A percentile compares a stretch with the other conserved stretches of the same genome.
phyloP scores from a whole-genome alignment of 176 grass and related monocot genomes.

The Raddia guianensis region DNA sequence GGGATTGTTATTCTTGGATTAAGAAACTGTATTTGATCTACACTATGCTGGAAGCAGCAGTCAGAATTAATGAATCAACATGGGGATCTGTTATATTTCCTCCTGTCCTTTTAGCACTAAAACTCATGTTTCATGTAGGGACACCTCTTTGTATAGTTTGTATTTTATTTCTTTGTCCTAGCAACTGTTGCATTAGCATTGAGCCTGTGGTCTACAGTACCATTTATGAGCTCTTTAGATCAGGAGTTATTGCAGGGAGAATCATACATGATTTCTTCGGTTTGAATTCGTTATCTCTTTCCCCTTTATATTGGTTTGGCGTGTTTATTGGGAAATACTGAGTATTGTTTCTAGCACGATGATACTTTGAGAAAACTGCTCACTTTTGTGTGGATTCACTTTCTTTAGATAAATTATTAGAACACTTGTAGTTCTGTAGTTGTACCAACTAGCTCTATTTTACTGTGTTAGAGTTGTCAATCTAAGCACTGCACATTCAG shows the following conservation, averaged over 20 bases:
- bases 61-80: not conserved
- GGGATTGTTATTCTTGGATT: not conserved
- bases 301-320: not conserved
- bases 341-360: not conserved
- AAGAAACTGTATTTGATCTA: not conserved
- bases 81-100: too few species aligned
- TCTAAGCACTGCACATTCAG: not conserved
- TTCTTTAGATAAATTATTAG: not conserved
- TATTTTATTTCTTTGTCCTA: not conserved
- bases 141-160: not conserved
- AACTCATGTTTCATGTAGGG: not conserved
- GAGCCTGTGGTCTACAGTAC: not conserved
- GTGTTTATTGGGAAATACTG: not conserved
- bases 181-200: not conserved
- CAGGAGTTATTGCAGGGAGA: not conserved
- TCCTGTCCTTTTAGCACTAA: not conserved
- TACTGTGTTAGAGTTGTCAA: not conserved
- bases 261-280: not conserved
- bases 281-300: not conserved
- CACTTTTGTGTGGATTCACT: not conserved
- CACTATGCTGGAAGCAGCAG: not conserved
- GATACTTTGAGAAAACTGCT: not conserved
- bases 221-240: not conserved
- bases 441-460: not conserved
- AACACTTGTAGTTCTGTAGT: not conserved